These are phyloP conservation scores for Globisporangium acanthophoron DNA, from an alignment of 352 stramenopile genomes.

Conservation along the genomic window DNA sequence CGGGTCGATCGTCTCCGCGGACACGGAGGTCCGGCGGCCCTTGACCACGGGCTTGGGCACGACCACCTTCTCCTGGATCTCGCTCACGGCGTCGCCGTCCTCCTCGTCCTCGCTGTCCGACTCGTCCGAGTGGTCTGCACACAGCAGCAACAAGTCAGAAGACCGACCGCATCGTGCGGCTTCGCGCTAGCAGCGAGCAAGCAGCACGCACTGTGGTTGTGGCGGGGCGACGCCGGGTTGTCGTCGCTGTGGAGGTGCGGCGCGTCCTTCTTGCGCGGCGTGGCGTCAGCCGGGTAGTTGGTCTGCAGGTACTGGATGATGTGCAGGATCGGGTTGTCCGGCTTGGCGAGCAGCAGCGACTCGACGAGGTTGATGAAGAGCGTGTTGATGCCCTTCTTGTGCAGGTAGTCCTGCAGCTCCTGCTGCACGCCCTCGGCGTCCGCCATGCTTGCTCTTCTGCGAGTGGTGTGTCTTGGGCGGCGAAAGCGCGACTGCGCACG, in stretches of 20 bases:
- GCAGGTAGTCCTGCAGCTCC: constrained; percentile 88
- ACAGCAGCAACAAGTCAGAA: constrained; percentile 4
- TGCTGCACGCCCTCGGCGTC: constrained; percentile 86
- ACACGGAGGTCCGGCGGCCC: constrained; percentile 85
- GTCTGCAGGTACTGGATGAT: constrained; percentile 88
- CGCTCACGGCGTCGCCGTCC: constrained; percentile 64
- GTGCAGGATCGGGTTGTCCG: constrained; percentile 84
- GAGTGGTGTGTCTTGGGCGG: not conserved
- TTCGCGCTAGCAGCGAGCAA: constrained; percentile 1
- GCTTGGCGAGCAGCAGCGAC: constrained; percentile 85
- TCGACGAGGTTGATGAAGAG: constrained; percentile 92
- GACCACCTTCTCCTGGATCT: constrained; percentile 64
- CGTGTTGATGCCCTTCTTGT: constrained; percentile 91
- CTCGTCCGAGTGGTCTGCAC: constrained; percentile 78
- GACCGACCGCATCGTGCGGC: too few relatives aligned
- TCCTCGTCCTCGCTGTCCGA: constrained; percentile 87
- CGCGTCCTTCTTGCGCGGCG: constrained; percentile 32
- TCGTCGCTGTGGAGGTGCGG: constrained; percentile 25
- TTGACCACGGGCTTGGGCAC: constrained; percentile 68
- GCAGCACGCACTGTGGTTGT: constrained; percentile 11
- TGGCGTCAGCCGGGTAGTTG: constrained; percentile 83
- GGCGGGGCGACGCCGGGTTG: constrained; percentile 35
- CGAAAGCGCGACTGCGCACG: not conserved
- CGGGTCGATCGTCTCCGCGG: constrained; percentile 82
- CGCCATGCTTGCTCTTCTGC: constrained; percentile 32